These are phyloP conservation scores for Xylaria sp. DNA, from an alignment of 2,329 filamentous ascomycete genomes.

Conservation along the genomic window DNA sequence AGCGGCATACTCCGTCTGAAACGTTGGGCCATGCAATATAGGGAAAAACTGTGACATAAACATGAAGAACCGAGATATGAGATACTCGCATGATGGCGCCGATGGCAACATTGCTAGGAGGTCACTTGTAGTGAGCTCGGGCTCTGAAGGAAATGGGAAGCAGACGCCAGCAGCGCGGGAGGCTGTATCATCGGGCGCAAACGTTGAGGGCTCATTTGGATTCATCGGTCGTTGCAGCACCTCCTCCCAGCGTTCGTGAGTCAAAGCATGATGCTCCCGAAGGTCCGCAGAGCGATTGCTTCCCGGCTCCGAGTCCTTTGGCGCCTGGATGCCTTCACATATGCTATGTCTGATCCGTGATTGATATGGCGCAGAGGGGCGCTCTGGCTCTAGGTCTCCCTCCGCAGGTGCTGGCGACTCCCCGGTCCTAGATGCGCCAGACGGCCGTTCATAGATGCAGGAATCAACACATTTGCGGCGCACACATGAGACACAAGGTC, in stretches of 20 bases:
- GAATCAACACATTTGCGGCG: slow-evolving; percentile 11
- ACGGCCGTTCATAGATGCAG: slow-evolving; percentile 16
- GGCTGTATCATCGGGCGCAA: slow-evolving; percentile 2
- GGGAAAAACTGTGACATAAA: slow-evolving; percentile 16
- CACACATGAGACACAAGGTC: slow-evolving; percentile 15
- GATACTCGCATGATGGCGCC: slow-evolving; percentile 10
- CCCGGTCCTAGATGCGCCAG: not conserved
- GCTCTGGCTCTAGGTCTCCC: not conserved
- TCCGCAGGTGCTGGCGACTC: not conserved
- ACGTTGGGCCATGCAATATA: slow-evolving; percentile 21
- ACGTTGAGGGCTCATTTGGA: slow-evolving; percentile 14
- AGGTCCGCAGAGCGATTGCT: not conserved
- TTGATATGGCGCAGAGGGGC: not conserved
- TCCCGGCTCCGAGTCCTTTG: not conserved
- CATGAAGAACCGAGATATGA: slow-evolving; percentile 16
- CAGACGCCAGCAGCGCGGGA: not conserved
- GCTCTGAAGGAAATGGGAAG: slow-evolving; percentile 14
- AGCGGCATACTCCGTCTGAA: slow-evolving; percentile 19
- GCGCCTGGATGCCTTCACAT: not conserved
- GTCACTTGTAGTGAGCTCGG: slow-evolving; percentile 9
- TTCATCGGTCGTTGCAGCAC: slow-evolving; percentile 19
- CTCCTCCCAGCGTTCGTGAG: slow-evolving; percentile 22
- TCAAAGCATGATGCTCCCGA: slow-evolving; percentile 8
- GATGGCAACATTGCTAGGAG: slow-evolving; percentile 16
- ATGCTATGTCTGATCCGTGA: not conserved